These are phyloP conservation scores for Flaveria brownii DNA, from an alignment of 129 eudicot genomes.

Conservation along the genomic window DNA sequence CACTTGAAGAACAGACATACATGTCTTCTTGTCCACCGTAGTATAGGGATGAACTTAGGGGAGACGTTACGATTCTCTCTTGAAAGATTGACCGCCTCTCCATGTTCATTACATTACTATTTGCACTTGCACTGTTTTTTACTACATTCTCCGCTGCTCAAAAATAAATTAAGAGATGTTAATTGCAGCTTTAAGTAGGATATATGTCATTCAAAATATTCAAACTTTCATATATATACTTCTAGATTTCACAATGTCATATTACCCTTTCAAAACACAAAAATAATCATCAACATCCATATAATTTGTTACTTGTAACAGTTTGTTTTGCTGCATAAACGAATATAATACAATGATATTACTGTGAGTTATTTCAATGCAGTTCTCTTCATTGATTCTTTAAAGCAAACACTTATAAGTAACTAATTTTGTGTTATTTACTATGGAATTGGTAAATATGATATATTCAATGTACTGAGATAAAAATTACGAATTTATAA, in stretches of 20 bases:
- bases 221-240: no score
- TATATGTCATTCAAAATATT: neutral
- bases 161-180: neutral
- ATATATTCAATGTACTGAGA: no score
- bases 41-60: constrained; percentile 61
- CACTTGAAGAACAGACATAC: constrained; percentile 55
- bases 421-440: neutral
- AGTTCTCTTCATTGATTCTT: neutral
- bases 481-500: no score
- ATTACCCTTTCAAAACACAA: neutral
- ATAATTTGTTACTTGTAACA: neutral
- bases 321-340: neutral
- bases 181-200: neutral
- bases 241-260: neutral
- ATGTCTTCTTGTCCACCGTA: constrained; percentile 73
- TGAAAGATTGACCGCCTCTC: constrained; percentile 50
- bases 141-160: constrained; percentile 41
- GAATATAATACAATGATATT: neutral
- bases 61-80: constrained; percentile 48
- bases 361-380: neutral
- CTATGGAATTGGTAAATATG: neutral
- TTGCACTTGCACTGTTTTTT: constrained; percentile 34
- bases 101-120: constrained; percentile 34
- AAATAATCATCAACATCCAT: neutral
- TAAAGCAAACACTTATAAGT: no score